phyloP scores from a whole-genome alignment of 768 basidiomycete species.

The Amyloporia xantha region DNA sequence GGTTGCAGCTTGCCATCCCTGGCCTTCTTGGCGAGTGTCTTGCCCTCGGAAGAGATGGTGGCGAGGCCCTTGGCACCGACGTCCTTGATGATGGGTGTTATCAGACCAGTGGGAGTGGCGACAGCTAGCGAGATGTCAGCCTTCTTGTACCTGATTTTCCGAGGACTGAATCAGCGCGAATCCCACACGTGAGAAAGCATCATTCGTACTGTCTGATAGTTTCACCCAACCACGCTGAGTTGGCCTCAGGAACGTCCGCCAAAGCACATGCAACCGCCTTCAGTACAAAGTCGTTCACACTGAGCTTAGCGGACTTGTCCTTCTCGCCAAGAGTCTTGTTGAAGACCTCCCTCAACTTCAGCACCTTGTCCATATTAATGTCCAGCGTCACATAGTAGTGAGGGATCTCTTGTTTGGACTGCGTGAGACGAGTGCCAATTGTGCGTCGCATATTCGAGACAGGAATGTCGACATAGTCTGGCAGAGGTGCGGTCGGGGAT shows the following conservation, averaged over 20 bases:
- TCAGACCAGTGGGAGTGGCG: slow-evolving; percentile 90
- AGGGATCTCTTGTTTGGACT: slow-evolving; percentile 92
- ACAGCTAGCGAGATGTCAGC: slow-evolving; percentile 97
- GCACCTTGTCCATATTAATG: slow-evolving; percentile 92
- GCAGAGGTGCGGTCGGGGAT: slow-evolving; percentile 41
- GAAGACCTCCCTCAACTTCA: slow-evolving; percentile 93
- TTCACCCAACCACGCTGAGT: slow-evolving; percentile 97
- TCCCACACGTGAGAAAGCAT: neutral
- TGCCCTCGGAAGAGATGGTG: slow-evolving; percentile 87
- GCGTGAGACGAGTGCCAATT: slow-evolving; percentile 83
- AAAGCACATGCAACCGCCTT: slow-evolving; percentile 91
- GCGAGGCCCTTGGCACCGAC: slow-evolving; percentile 90
- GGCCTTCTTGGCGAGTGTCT: slow-evolving; percentile 89
- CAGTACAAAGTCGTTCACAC: slow-evolving; percentile 97
- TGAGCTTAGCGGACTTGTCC: slow-evolving; percentile 88
- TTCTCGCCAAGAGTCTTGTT: slow-evolving; percentile 83
- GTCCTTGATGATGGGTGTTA: slow-evolving; percentile 96
- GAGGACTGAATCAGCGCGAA: neutral
- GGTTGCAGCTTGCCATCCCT: slow-evolving; percentile 95
- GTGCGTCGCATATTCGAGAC: slow-evolving; percentile 91
- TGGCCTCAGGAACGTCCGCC: slow-evolving; percentile 93
- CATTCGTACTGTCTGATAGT: slow-evolving; percentile 81
- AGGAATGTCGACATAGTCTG: slow-evolving; percentile 86
- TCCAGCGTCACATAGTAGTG: slow-evolving; percentile 97
- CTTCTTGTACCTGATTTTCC: slow-evolving; percentile 72